Conservation (phyloP, 108 stramenopile genomes). For the Discostella pseudostelligera region DNA sequence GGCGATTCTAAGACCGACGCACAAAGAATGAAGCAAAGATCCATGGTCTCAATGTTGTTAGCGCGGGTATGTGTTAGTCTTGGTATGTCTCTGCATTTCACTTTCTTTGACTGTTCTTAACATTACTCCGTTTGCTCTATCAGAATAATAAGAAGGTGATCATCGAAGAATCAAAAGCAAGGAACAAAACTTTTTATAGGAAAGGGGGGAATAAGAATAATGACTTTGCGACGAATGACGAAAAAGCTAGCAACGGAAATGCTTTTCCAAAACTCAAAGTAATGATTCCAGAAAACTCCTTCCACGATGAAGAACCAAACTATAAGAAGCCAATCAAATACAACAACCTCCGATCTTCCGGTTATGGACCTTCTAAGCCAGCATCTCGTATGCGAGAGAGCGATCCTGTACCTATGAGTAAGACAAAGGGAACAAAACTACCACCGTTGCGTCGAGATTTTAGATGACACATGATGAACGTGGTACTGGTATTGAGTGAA, state of each 20-base stretch:
- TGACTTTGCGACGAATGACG: neutral
- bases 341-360: slow-evolving; percentile 29
- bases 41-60: slow-evolving; percentile 44
- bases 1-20: neutral
- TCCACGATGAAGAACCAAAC: slow-evolving; percentile 3
- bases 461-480: slow-evolving; percentile 1
- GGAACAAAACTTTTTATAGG: slow-evolving; percentile 34
- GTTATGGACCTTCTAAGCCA: slow-evolving; percentile 13
- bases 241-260: slow-evolving; percentile 5
- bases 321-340: slow-evolving; percentile 15
- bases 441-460: slow-evolving; percentile 3
- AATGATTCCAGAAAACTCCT: slow-evolving; percentile 9
- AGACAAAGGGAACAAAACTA: neutral
- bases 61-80: slow-evolving; percentile 18
- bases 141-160: slow-evolving; percentile 32
- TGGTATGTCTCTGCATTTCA: neutral
- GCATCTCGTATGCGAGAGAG: slow-evolving; percentile 6
- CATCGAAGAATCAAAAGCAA: slow-evolving; percentile 20
- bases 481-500: neutral
- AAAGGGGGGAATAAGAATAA: slow-evolving; percentile 10
- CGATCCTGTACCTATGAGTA: neutral
- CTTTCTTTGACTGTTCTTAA: neutral
- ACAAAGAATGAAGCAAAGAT: slow-evolving; percentile 26
- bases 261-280: slow-evolving; percentile 20
- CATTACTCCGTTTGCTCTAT: neutral